Evolutionary conservation across 2,329 filamentous ascomycete species (phyloP), one percentile per base, ranked within the genome.

Genomic region (Lomentospora prolificans): DNA sequence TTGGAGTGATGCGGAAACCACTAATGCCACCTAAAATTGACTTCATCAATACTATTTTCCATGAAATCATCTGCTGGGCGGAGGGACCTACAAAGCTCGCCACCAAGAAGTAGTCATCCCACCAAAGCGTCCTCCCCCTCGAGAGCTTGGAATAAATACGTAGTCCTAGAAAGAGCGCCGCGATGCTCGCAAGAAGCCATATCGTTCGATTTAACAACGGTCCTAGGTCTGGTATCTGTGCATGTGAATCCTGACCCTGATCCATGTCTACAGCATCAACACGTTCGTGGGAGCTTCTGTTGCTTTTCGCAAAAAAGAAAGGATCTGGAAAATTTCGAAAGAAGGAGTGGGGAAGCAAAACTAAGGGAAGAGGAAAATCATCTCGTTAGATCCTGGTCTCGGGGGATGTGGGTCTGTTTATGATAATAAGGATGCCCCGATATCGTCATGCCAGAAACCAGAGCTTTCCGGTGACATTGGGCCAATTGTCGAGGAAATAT

Each of bases 91-190:
- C 61, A 59, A 59, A 63, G 5, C 60, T 55, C 19, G 57, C 57
- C 27, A 61, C 53, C 25, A 63, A 57, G 19, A 59, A 55, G 24
- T 59, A 51, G 58, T 63, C 61, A 31, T 63, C 61, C 51, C 44
- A 50, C 60, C 61, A 61, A n/a, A 61, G 53, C 19, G 55, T 51
- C 48, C 58, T 57, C 22, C 39, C 30, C 24, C 58, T 51, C 41
- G 50, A 58, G 22, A 59, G 33, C 56, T 63, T 63, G 55, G 60
- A 61, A 59, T 61, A 61, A 8, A 63, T 19, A 10, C 61, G 53
- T 19, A 63, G 57, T 2, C 44, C 57, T 5, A 63, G 53, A 44
- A 63, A 61, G 9, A 55, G 50, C 4, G 53, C 46, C 5, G 61
- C 53, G 7, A 60, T 48, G 10, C 44, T 25, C 4, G 44, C 44